A percentile compares a stretch with the other conserved stretches of the same genome.
phyloP scores from a whole-genome alignment of 208 protist species.

The Wallacemonas rigidus region DNA sequence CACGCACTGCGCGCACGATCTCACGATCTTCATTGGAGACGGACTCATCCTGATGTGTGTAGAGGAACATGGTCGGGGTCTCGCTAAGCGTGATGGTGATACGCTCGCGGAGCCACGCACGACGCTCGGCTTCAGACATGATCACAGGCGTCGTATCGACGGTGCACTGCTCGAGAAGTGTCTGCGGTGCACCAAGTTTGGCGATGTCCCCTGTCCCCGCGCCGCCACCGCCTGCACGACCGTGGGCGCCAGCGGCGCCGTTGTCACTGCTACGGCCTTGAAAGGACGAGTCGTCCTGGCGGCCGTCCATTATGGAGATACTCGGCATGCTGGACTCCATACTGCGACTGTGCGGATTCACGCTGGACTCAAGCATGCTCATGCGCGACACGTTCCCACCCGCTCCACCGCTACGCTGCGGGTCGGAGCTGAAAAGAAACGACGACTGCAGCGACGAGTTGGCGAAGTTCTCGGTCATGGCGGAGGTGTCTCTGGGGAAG shows the following conservation, averaged over 20 bases:
- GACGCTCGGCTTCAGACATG: constrained; percentile 50
- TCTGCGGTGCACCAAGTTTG: constrained; percentile 27
- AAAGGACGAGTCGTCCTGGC: background rate
- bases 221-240: background rate
- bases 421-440: constrained; percentile 35
- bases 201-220: background rate
- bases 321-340: constrained; percentile 46
- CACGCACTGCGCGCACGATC: constrained; percentile 40
- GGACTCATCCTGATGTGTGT: constrained; percentile 83
- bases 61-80: constrained; percentile 89
- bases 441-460: constrained; percentile 77
- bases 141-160: background rate
- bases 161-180: constrained; percentile 36
- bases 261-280: constrained; percentile 1
- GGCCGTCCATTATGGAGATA: constrained; percentile 24
- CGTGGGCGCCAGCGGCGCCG: background rate
- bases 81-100: constrained; percentile 76
- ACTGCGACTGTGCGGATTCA: constrained; percentile 11
- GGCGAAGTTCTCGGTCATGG: constrained; percentile 34
- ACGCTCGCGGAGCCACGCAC: constrained; percentile 52
- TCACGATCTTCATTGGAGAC: constrained; percentile 67
- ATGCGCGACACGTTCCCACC: constrained; percentile 20
- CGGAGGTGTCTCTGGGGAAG: constrained; percentile 1
- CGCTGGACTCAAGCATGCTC: constrained; percentile 17
- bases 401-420: constrained; percentile 21